phyloP scores from a whole-genome alignment of 495 filamentous ascomycete genomes.

The Neurospora sp. region DNA sequence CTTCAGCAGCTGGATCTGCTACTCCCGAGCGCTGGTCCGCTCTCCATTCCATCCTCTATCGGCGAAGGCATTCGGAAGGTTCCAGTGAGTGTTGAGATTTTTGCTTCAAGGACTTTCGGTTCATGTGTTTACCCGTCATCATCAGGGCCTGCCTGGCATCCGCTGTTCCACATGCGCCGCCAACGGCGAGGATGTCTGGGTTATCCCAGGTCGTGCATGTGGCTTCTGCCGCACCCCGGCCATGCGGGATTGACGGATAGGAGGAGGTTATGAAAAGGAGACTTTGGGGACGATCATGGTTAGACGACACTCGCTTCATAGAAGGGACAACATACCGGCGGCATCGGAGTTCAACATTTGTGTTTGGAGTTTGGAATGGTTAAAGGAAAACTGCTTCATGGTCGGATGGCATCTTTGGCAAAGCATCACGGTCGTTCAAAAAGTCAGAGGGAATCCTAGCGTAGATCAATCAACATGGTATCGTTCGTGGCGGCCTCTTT shows the following conservation, averaged over 20 bases:
- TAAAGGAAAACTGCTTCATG: background rate
- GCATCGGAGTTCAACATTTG: background rate
- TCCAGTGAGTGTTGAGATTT: slow-evolving; percentile 1
- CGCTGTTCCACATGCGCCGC: slow-evolving; percentile 21
- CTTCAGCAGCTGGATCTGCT: background rate
- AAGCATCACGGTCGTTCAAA: background rate
- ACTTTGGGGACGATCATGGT: background rate
- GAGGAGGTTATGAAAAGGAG: background rate
- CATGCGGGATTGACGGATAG: background rate
- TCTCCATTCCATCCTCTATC: background rate
- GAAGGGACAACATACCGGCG: background rate
- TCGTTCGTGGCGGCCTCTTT: background rate
- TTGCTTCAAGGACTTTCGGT: too few species aligned
- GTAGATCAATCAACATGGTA: background rate
- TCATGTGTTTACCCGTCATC: background rate
- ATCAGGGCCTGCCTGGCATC: slow-evolving; percentile 17
- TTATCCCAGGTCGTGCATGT: slow-evolving; percentile 36
- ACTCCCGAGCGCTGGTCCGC: background rate
- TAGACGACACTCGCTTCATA: background rate
- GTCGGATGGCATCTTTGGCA: background rate
- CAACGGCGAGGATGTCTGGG: slow-evolving; percentile 41
- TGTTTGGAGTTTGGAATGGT: background rate
- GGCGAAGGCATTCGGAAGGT: background rate
- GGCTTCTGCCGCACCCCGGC: slow-evolving; percentile 33
- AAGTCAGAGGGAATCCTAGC: background rate